Conservation (phyloP, 192 early-diverging fungal species). For the Phycomyces blakesleeanus region DNA sequence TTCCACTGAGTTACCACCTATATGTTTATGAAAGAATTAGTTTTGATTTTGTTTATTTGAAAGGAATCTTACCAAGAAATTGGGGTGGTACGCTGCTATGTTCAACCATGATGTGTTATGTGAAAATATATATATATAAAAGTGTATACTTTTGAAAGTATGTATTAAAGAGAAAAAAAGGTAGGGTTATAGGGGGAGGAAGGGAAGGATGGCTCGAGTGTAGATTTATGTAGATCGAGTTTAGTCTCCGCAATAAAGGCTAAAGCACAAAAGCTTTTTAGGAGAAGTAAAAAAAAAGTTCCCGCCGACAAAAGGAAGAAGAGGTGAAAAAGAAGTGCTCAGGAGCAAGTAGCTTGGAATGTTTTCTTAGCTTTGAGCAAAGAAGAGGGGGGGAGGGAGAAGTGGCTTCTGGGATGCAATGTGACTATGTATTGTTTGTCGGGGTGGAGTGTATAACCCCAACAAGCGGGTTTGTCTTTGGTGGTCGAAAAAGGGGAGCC, state of each 20-base stretch:
- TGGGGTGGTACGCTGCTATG: constrained; percentile 9
- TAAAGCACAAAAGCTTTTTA: too few species aligned
- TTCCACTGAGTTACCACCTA: constrained; percentile 71
- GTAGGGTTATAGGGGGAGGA: neutral
- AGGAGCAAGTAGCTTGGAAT: neutral
- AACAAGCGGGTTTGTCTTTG: neutral
- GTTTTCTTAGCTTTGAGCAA: neutral
- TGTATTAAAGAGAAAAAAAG: neutral
- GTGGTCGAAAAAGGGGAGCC: neutral
- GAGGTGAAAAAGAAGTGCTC: neutral
- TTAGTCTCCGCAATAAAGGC: too few species aligned
- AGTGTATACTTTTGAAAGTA: neutral
- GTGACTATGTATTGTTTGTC: neutral
- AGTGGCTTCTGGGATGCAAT: neutral
- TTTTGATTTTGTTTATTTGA: neutral
- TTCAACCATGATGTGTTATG: constrained; percentile 9
- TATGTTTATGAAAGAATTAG: neutral
- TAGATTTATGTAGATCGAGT: too few species aligned
- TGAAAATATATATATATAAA: neutral
- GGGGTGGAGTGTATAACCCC: neutral
- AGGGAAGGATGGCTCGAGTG: too few species aligned
- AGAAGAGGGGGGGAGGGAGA: too few species aligned
- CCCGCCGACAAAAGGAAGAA: neutral
- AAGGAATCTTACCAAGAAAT: constrained; percentile 1
- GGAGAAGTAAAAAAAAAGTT: too few species aligned